Percentiles rank a stretch among this genome's conserved stretches.
Evolutionary conservation across 1,139 yeast genomes (phyloP).

Genomic region (Geotrichum histeridarum): DNA sequence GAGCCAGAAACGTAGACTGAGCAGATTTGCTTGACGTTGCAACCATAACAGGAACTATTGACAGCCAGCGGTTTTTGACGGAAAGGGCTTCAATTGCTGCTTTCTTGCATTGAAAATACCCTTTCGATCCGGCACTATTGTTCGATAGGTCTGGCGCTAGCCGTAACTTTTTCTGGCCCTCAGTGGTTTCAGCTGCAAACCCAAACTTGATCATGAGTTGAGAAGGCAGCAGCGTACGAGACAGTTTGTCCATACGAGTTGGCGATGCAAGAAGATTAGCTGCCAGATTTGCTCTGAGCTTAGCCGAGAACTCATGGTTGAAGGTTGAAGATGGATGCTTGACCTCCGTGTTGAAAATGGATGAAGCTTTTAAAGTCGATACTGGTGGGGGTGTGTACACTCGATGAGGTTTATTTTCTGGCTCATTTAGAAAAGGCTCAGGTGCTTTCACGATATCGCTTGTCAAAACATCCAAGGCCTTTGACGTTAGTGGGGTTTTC

Average conservation of each 20-base stretch:
- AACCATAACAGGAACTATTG: background rate
- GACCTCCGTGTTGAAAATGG: background rate
- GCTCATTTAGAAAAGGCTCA: background rate
- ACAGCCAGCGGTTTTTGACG: slow-evolving; percentile 1
- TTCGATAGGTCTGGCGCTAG: background rate
- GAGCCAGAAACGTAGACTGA: background rate
- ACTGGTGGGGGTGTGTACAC: background rate
- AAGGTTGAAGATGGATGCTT: background rate
- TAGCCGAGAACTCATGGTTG: slow-evolving; percentile 2
- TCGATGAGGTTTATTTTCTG: background rate
- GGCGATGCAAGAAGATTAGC: slow-evolving; percentile 33
- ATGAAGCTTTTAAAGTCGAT: background rate
- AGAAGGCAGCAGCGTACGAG: slow-evolving; percentile 29
- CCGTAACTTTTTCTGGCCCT: background rate
- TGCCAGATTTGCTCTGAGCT: slow-evolving; percentile 27
- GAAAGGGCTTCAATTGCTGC: background rate
- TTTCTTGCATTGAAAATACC: slow-evolving; percentile 1
- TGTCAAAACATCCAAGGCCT: background rate
- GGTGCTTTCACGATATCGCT: background rate
- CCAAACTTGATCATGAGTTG: slow-evolving; percentile 31
- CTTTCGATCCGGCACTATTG: slow-evolving; percentile 1
- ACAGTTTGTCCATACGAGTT: slow-evolving; percentile 29
- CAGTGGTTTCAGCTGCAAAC: slow-evolving; percentile 8
- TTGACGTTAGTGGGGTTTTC: slow-evolving; percentile 3
- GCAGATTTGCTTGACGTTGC: slow-evolving; percentile 4